Evolutionary conservation across 2,329 filamentous ascomycete genomes (phyloP).

Genomic region (Zymoseptoria pseudotritici): DNA sequence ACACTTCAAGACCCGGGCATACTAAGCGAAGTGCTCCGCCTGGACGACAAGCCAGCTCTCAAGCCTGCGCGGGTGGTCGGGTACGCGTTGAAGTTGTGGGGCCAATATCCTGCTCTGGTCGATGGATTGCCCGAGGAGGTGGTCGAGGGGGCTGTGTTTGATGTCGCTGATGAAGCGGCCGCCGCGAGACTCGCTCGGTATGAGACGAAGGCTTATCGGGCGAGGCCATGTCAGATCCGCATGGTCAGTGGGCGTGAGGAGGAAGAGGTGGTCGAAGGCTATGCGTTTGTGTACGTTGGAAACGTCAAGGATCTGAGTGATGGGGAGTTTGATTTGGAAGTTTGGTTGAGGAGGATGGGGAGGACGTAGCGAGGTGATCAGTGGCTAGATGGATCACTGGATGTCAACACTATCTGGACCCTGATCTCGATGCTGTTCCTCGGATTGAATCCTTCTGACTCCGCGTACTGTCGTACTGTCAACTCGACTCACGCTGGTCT

Average conservation of each 20-base stretch:
- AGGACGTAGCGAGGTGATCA: background rate
- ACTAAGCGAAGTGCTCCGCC: conserved; percentile 27
- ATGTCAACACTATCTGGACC: background rate
- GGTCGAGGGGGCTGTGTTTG: conserved; percentile 28
- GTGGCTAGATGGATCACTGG: background rate
- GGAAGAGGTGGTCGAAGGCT: conserved; percentile 1
- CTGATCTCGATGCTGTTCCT: background rate
- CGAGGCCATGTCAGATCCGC: conserved; percentile 30
- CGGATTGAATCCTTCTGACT: background rate
- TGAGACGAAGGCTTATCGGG: conserved; percentile 35
- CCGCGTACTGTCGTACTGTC: background rate
- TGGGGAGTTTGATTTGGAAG: conserved; percentile 2
- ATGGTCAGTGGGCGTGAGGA: background rate
- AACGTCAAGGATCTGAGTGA: conserved; percentile 5
- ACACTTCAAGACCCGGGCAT: conserved; percentile 29
- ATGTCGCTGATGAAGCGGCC: conserved; percentile 25
- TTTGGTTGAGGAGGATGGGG: conserved; percentile 5
- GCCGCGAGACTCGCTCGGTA: conserved; percentile 31
- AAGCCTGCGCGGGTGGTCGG: conserved; percentile 26
- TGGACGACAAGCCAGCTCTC: conserved; percentile 21
- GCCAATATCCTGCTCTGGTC: conserved; percentile 35
- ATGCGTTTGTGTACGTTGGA: conserved; percentile 7
- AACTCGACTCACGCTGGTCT: background rate
- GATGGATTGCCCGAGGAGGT: conserved; percentile 18
- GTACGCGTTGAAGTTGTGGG: conserved; percentile 31